These are phyloP conservation scores for Saccharomycopsis guyanensis DNA, from an alignment of 805 yeast species.

Conservation along the genomic window DNA sequence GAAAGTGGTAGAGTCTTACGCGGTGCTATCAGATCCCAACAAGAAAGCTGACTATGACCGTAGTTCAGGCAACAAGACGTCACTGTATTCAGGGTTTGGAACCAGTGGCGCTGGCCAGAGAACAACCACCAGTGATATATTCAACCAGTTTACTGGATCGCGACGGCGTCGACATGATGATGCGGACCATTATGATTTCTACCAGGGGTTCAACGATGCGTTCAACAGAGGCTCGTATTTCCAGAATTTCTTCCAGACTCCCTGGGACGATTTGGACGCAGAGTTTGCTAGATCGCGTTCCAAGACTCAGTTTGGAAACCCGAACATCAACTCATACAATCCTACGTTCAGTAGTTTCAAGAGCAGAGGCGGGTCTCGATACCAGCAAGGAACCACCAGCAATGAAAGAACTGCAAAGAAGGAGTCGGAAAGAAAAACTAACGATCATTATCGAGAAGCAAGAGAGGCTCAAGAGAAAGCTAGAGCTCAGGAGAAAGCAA, in stretches of 20 bases:
- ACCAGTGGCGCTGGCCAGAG: not conserved
- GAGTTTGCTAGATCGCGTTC: not conserved
- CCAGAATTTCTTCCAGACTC: not conserved
- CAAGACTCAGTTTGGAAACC: constrained; percentile 1
- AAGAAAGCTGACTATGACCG: constrained; percentile 15
- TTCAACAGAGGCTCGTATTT: not conserved
- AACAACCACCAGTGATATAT: not conserved
- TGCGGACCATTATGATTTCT: not conserved
- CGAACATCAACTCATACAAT: constrained; percentile 1
- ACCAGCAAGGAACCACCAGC: constrained; percentile 14
- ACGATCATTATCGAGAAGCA: no score
- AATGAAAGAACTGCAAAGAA: no score
- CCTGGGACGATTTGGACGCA: not conserved
- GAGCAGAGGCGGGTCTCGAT: not conserved
- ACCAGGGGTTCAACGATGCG: not conserved
- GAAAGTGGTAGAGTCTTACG: constrained; percentile 15
- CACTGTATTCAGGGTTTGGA: not conserved
- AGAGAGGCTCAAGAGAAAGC: not conserved
- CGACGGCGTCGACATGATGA: constrained; percentile 1
- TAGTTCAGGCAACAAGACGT: not conserved
- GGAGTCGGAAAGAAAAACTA: not conserved
- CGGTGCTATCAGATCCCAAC: constrained; percentile 17
- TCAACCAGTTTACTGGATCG: not conserved
- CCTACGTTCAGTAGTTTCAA: not conserved
- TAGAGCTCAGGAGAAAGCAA: not conserved